Percentiles rank a stretch among this genome's conserved stretches.
These are phyloP conservation scores for Elaeis guineensis DNA, from an alignment of 176 grass and related monocot species.

Conservation along the genomic window DNA sequence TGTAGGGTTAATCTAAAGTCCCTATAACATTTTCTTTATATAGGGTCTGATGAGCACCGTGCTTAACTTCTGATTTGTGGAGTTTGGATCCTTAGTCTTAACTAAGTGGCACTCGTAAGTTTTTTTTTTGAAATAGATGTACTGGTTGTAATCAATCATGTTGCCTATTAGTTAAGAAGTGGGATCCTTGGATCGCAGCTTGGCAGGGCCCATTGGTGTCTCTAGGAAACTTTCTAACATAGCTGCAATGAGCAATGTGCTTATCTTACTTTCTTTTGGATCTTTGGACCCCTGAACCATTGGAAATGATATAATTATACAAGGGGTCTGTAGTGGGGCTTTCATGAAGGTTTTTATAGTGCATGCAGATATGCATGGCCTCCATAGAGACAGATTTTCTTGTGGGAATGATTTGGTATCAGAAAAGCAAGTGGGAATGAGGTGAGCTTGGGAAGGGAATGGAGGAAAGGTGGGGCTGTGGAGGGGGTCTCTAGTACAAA, in stretches of 20 bases:
- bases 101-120: too few relatives aligned
- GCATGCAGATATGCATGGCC: constrained; percentile 18
- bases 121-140: too few relatives aligned
- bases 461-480: background rate
- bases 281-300: constrained; percentile 7
- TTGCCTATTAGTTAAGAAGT: background rate
- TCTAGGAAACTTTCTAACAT: background rate
- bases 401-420: constrained; percentile 18
- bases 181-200: background rate
- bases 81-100: background rate
- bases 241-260: constrained; percentile 2
- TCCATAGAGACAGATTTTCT: constrained; percentile 21
- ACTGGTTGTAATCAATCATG: too few relatives aligned
- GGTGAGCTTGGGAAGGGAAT: too few relatives aligned
- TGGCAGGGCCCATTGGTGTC: background rate
- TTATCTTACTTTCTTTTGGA: background rate
- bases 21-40: background rate
- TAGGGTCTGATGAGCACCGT: constrained; percentile 20
- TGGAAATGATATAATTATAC: constrained; percentile 1
- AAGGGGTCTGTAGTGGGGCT: background rate
- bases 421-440: background rate
- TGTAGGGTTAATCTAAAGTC: too few relatives aligned
- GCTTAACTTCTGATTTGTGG: constrained; percentile 31
- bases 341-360: constrained; percentile 3
- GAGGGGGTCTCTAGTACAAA: background rate